Conservation (phyloP, 2,329 filamentous ascomycete species). For the Aspergillus caelatus region DNA sequence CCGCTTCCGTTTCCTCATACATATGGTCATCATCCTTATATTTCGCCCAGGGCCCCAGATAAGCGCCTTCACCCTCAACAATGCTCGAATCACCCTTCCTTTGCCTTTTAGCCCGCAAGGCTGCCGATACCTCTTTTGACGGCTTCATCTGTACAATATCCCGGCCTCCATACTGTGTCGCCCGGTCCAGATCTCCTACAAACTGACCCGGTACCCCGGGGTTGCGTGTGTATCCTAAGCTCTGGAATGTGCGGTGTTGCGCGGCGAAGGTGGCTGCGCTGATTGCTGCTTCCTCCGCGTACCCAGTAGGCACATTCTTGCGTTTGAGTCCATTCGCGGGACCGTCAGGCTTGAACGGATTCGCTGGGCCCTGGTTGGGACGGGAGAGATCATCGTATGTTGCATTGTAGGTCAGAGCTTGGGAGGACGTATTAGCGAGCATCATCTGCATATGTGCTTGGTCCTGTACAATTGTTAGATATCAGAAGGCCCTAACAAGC, state of each 20-base stretch:
- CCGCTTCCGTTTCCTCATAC: conserved; percentile 66
- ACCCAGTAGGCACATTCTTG: conserved; percentile 82
- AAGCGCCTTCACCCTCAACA: conserved; percentile 83
- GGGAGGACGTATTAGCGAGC: conserved; percentile 55
- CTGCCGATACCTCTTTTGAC: conserved; percentile 71
- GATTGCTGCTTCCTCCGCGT: conserved; percentile 83
- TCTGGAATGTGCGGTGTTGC: conserved; percentile 82
- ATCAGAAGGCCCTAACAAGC: conserved; percentile 18
- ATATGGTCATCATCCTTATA: conserved; percentile 75
- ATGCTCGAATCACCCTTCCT: conserved; percentile 81
- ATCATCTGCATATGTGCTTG: conserved; percentile 54
- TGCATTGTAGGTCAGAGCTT: conserved; percentile 55
- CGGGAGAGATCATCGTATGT: conserved; percentile 73
- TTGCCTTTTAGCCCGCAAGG: conserved; percentile 74
- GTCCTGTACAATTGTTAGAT: conserved; percentile 50
- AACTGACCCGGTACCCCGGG: conserved; percentile 47
- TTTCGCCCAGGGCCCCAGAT: conserved; percentile 92
- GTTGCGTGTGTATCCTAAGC: conserved; percentile 58
- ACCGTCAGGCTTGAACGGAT: conserved; percentile 71
- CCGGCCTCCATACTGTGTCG: conserved; percentile 49
- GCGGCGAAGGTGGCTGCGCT: conserved; percentile 88
- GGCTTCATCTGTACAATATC: conserved; percentile 59
- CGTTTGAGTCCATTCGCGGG: conserved; percentile 63
- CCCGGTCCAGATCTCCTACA: conserved; percentile 52
- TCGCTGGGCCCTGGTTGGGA: conserved; percentile 68